A percentile compares a stretch with the other conserved stretches of the same genome.
These are phyloP conservation scores for Vigna hirtella DNA, from an alignment of 306 rosid species.

Conservation along the genomic window DNA sequence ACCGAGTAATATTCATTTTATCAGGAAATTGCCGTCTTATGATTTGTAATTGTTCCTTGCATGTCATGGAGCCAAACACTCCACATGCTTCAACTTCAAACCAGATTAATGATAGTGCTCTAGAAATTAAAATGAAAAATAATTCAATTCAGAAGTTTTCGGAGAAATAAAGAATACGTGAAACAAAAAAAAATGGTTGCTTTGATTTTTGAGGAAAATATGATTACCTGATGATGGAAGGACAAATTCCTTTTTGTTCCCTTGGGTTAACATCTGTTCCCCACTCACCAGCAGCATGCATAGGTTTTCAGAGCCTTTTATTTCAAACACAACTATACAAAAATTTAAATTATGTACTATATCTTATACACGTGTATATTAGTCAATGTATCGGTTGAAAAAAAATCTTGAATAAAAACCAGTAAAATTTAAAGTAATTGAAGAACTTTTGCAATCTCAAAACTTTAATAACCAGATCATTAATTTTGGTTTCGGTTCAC, in stretches of 20 bases:
- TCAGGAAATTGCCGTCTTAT: slow-evolving; percentile 24
- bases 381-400: background rate
- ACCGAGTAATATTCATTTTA: too few relatives aligned
- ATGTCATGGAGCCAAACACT: background rate
- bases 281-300: background rate
- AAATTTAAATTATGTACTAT: background rate
- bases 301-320: background rate
- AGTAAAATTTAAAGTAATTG: background rate
- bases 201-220: slow-evolving; percentile 27
- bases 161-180: background rate
- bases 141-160: background rate
- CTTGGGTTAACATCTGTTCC: slow-evolving; percentile 1
- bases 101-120: background rate
- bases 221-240: background rate
- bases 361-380: background rate
- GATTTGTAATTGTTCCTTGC: slow-evolving; percentile 30
- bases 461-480: background rate
- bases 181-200: background rate
- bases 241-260: slow-evolving; percentile 14
- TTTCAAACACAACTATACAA: background rate
- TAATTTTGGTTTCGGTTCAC: too few relatives aligned
- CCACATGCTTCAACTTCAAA: background rate
- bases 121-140: background rate
- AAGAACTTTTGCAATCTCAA: background rate
- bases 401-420: background rate